Percentiles rank a stretch among this genome's conserved stretches.
Conservation (phyloP, 176 grass and related monocot species). For the Paspalum vaginatum region DNA sequence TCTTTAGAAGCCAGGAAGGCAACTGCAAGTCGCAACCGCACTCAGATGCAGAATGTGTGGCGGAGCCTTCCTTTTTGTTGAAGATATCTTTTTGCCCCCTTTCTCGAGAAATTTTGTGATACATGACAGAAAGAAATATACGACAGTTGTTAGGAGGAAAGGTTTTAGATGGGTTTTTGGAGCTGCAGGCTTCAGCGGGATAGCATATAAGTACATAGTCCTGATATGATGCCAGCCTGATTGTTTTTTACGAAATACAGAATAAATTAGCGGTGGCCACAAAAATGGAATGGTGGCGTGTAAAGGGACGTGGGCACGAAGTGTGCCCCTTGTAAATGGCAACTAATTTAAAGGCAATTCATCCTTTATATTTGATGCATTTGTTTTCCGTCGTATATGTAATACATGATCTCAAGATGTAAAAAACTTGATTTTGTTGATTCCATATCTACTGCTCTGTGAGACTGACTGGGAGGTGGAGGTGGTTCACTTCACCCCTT, state of each 20-base stretch:
- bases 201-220: slow-evolving; percentile 34
- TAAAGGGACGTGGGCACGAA: slow-evolving; percentile 27
- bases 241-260: slow-evolving; percentile 29
- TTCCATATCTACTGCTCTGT: too few relatives aligned
- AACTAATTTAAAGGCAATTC: background rate
- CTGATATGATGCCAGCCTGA: background rate
- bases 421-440: too few relatives aligned
- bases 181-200: background rate
- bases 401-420: too few relatives aligned
- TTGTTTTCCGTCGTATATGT: too few relatives aligned
- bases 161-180: background rate
- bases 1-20: slow-evolving; percentile 5
- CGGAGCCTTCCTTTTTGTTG: background rate
- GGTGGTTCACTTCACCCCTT: too few relatives aligned
- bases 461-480: too few relatives aligned
- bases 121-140: slow-evolving; percentile 10
- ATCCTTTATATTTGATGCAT: background rate
- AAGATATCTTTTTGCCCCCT: background rate
- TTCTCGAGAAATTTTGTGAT: slow-evolving; percentile 13
- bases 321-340: slow-evolving; percentile 32
- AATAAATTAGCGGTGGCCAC: slow-evolving; percentile 8
- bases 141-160: background rate
- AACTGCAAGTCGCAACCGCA: background rate
- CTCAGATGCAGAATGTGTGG: background rate
- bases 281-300: background rate